phyloP scores from a whole-genome alignment of 164 flowering plant species.

The Protea cynaroides region DNA sequence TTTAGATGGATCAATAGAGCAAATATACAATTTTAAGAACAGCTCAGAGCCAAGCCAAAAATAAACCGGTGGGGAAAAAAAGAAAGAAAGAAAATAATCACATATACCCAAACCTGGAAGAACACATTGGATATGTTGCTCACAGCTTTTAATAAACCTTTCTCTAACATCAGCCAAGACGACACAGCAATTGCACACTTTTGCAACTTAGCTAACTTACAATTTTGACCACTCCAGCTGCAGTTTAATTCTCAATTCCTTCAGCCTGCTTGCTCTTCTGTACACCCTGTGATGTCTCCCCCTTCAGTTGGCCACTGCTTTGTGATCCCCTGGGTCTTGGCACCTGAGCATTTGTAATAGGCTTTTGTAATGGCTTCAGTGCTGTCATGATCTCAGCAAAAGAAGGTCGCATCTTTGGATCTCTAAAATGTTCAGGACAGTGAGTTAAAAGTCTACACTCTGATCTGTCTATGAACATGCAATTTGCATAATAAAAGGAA shows the following conservation, averaged over 20 bases:
- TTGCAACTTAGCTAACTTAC: conserved; percentile 2
- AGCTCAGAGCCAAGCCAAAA: conserved; percentile 23
- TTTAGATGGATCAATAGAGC: conserved; percentile 25
- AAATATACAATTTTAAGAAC: conserved; percentile 28
- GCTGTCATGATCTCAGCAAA: conserved; percentile 90
- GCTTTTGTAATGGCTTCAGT: conserved; percentile 80
- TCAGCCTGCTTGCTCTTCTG: conserved; percentile 19
- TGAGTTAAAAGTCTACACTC: background rate
- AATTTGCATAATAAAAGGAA: no score
- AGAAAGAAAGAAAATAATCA: conserved; percentile 19
- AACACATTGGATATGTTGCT: conserved; percentile 9
- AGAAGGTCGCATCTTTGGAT: conserved; percentile 80
- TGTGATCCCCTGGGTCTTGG: conserved; percentile 35
- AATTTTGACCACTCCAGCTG: background rate
- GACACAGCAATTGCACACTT: conserved; percentile 8
- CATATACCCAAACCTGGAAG: no score
- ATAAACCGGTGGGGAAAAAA: conserved; percentile 11
- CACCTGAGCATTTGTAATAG: conserved; percentile 43
- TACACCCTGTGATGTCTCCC: conserved; percentile 16
- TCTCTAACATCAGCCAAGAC: conserved; percentile 11
- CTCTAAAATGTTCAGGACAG: conserved; percentile 36
- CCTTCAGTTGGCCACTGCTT: conserved; percentile 23
- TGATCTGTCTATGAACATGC: background rate
- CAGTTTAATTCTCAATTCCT: conserved; percentile 5
- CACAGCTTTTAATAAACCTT: conserved; percentile 22